Base-by-base conservation (phyloP, 768 basidiomycete genomes). In the Lentinus tigrinus region DNA sequence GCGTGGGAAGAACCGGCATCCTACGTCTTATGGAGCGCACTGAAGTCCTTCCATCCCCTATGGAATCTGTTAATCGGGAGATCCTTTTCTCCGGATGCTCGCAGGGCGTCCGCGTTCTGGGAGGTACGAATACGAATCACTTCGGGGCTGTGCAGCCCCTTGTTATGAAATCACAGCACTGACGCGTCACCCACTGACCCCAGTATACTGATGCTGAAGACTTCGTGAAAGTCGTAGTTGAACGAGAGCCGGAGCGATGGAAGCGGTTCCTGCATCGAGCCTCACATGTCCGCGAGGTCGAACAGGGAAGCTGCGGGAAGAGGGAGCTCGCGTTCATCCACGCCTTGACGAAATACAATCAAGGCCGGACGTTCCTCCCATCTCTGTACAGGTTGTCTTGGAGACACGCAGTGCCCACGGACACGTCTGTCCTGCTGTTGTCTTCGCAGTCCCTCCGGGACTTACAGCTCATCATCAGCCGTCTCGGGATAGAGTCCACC, bases 1-100 rank as follows among this genome's bases (percentile, higher is more conserved):
- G 38, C 38, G 0, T 60, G 59, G 59, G 21, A 38, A 19, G 54
- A 51, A 3, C 59, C 59, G 14, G 59, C 54, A 1, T 56, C 54
- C 1, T 38, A 37, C 3, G 49, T 55, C 9, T 39, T 60, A 14
- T 60, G 59, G 59, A 44, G 59, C 23, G 27, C 10, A 10, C 49
- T 60, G 4, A 34, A 46, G 23, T 50, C 49, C 2, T 31, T 60
- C 21, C 49, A 47, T 42, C 59, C 59, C 3, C 39, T 60, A 1
- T 60, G 59, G 59, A 43, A 49, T 16, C 46, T 60, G 13, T 23
- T 60, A 16, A 24, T 50, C 2, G 54, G 53, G 7, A 54, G 37
- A 14, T 36, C 40, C 49, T 60, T 52, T 17, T 43, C 59, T 17
- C 27, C 47, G 4, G 40, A 47, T 2, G 58, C 52, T 2, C 40